phyloP scores from a whole-genome alignment of 2,329 filamentous ascomycete genomes.

The Diplodia intermedia region DNA sequence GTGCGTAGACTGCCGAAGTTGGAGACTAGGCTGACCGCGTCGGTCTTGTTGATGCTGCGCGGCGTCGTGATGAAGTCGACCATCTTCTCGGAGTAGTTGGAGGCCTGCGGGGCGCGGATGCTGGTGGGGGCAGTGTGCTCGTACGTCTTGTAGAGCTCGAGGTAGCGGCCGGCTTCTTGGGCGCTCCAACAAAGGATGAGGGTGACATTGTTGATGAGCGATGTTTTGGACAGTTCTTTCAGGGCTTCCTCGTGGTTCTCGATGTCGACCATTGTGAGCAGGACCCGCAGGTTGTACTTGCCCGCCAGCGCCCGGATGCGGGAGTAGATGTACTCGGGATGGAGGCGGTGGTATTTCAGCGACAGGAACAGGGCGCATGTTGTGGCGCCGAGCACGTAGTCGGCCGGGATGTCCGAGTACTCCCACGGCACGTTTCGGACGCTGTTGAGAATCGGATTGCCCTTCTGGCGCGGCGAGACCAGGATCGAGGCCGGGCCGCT shows the following conservation, averaged over 20 bases:
- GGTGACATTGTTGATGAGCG: constrained; percentile 89
- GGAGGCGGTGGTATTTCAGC: constrained; percentile 94
- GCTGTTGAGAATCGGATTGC: constrained; percentile 87
- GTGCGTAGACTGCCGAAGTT: constrained; percentile 89
- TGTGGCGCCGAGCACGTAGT: constrained; percentile 86
- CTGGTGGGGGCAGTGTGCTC: constrained; percentile 83
- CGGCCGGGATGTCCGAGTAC: constrained; percentile 94
- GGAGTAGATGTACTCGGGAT: constrained; percentile 97
- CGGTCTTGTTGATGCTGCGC: constrained; percentile 89
- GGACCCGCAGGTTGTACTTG: constrained; percentile 83
- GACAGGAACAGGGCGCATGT: constrained; percentile 93
- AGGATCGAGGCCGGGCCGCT: constrained; percentile 77
- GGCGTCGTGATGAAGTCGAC: constrained; percentile 93
- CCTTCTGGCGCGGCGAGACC: constrained; percentile 90
- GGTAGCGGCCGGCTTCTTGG: constrained; percentile 88
- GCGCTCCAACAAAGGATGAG: constrained; percentile 93
- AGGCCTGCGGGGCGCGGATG: constrained; percentile 85
- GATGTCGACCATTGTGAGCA: constrained; percentile 94
- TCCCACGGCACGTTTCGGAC: constrained; percentile 85
- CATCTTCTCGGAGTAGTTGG: constrained; percentile 78
- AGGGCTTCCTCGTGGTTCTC: constrained; percentile 89
- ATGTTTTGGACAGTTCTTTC: constrained; percentile 90
- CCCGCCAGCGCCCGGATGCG: constrained; percentile 84
- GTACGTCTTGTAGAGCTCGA: constrained; percentile 94
- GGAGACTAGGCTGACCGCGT: constrained; percentile 86